Percentiles rank a stretch among this genome's conserved stretches.
Conservation (phyloP, 805 yeast genomes). For the Priceomyces carsonii region DNA sequence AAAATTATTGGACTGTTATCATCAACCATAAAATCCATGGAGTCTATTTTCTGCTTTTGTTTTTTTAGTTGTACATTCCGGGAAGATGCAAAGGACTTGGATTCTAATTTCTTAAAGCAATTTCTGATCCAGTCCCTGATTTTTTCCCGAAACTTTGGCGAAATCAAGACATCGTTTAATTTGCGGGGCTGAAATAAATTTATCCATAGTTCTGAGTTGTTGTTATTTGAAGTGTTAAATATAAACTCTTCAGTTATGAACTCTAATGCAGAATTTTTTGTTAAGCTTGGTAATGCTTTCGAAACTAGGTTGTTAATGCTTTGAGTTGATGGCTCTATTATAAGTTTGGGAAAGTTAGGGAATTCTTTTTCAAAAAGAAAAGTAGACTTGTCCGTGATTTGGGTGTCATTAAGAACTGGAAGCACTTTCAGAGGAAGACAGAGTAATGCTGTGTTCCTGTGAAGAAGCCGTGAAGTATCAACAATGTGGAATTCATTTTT, state of each 20-base stretch:
- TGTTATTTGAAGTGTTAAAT: not conserved
- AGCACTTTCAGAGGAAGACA: no score
- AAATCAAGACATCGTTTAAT: constrained; percentile 35
- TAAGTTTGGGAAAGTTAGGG: not conserved
- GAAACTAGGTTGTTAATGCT: constrained; percentile 1
- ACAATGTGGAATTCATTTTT: constrained; percentile 34
- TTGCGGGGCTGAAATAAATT: constrained; percentile 44
- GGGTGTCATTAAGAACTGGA: no score
- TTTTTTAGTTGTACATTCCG: constrained; percentile 27
- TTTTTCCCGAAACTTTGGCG: constrained; percentile 16
- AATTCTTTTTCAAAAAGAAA: not conserved
- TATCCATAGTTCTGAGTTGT: constrained; percentile 33
- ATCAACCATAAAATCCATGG: constrained; percentile 33
- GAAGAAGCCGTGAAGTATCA: no score
- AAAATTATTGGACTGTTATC: constrained; percentile 16
- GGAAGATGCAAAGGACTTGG: constrained; percentile 32
- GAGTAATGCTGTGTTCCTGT: no score
- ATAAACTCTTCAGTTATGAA: constrained; percentile 11
- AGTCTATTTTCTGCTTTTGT: constrained; percentile 20
- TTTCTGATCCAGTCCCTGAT: constrained; percentile 42
- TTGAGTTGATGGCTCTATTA: not conserved
- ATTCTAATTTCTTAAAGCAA: constrained; percentile 34
- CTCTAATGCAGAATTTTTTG: constrained; percentile 9
- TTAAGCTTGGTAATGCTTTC: constrained; percentile 12
- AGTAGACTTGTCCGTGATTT: not conserved